These are phyloP conservation scores for Corrigiola litoralis DNA, from an alignment of 179 eudicot genomes.

Conservation along the genomic window DNA sequence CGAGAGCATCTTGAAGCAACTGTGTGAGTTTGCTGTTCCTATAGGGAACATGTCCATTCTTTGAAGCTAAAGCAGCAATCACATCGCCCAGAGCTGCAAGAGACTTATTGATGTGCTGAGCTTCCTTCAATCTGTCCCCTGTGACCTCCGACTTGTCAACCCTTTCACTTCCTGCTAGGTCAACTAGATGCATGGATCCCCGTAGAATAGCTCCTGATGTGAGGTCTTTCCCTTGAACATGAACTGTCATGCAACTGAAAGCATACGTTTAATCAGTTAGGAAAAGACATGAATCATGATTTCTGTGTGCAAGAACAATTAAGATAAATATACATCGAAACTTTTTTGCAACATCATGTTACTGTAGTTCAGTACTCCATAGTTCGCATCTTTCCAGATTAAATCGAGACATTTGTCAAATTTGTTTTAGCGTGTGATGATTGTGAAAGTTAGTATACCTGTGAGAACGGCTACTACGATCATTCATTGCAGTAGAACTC, in stretches of 20 bases:
- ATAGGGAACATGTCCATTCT: conserved; percentile 88
- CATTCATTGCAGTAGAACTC: conserved; percentile 95
- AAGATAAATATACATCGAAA: no score
- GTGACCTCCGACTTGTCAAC: conserved; percentile 96
- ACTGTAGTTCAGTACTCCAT: no score
- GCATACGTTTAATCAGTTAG: conserved; percentile 3
- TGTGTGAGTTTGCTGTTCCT: conserved; percentile 97
- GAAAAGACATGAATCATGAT: background rate
- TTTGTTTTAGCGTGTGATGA: background rate
- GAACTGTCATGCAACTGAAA: conserved; percentile 93
- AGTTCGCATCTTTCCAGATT: background rate
- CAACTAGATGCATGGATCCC: conserved; percentile 98
- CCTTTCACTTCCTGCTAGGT: conserved; percentile 98
- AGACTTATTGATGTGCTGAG: conserved; percentile 89
- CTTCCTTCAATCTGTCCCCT: conserved; percentile 97
- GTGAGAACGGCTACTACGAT: conserved; percentile 99
- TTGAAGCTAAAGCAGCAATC: conserved; percentile 82
- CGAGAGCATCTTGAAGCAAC: conserved; percentile 94
- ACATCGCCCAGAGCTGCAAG: conserved; percentile 98
- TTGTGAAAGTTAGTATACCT: conserved; percentile 40
- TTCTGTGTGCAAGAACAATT: background rate
- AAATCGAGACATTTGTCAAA: conserved; percentile 4
- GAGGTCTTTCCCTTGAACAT: conserved; percentile 94
- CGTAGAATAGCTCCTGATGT: conserved; percentile 76
- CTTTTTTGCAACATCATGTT: no score